Evolutionary conservation across 2,329 filamentous ascomycete genomes (phyloP).

Genomic region (Arthrobotrys entomopaga): DNA sequence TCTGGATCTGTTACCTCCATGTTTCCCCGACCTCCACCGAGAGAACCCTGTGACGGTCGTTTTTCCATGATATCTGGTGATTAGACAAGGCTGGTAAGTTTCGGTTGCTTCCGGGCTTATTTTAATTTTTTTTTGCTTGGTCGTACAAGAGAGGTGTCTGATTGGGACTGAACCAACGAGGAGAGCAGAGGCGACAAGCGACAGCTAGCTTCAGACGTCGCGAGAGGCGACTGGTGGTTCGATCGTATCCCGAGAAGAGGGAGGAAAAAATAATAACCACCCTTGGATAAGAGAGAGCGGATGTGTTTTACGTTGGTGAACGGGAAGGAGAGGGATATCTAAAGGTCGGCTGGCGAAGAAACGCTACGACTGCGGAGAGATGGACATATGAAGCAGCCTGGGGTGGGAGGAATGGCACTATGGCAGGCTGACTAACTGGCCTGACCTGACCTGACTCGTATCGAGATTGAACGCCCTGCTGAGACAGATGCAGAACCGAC

Average conservation of each 20-base stretch:
- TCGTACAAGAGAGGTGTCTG: constrained; percentile 16
- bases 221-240: constrained; percentile 1
- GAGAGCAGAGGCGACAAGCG: constrained; percentile 13
- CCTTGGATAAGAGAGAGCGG: constrained; percentile 9
- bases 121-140: constrained; percentile 29
- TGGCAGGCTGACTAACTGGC: no score
- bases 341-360: background rate
- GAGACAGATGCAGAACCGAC: no score
- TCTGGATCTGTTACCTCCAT: constrained; percentile 78
- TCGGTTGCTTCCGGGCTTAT: constrained; percentile 28
- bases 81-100: constrained; percentile 1
- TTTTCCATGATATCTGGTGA: constrained; percentile 44
- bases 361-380: no score
- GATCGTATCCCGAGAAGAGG: constrained; percentile 5
- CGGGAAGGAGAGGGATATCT: background rate
- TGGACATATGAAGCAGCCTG: no score
- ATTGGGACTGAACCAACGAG: constrained; percentile 11
- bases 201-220: background rate
- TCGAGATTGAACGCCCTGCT: no score
- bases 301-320: background rate
- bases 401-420: no score
- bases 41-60: constrained; percentile 45
- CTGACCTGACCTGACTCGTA: no score
- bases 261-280: background rate
- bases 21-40: constrained; percentile 42